Conservation (phyloP, 495 filamentous ascomycete genomes). For the Neurospora terricola region DNA sequence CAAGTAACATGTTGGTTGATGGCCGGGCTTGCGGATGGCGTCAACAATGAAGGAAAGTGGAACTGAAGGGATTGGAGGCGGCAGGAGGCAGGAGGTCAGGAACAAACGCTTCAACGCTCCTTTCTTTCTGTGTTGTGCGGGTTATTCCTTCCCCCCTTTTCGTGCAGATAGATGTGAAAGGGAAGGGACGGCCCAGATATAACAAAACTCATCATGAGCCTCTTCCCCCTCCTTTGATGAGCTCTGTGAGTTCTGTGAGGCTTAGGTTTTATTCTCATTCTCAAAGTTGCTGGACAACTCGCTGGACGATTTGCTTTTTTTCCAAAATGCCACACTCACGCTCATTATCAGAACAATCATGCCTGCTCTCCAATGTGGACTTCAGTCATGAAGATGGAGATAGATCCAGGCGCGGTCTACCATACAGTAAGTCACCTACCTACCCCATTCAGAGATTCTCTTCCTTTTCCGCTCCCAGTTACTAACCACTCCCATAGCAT, state of each 20-base stretch:
- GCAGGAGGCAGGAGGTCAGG: neutral
- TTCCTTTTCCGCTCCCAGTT: neutral
- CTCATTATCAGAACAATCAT: neutral
- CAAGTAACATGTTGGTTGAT: neutral
- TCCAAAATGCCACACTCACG: conserved; percentile 7
- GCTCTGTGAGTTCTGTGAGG: neutral
- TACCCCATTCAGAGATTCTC: no score
- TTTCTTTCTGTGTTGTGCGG: neutral
- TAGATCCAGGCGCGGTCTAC: neutral
- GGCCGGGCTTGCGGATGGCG: neutral
- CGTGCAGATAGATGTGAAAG: neutral
- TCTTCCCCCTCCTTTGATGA: neutral
- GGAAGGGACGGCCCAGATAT: neutral
- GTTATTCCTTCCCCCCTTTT: neutral
- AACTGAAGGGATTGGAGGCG: neutral
- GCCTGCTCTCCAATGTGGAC: neutral
- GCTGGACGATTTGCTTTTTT: neutral
- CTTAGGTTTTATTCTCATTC: neutral
- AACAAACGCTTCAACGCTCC: neutral
- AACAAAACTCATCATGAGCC: neutral
- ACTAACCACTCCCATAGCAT: neutral
- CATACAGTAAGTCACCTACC: neutral
- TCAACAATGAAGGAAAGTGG: neutral
- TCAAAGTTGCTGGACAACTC: neutral
- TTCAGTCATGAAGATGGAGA: neutral